A percentile compares a stretch with the other conserved stretches of the same genome.
phyloP scores from a whole-genome alignment of 2,329 filamentous ascomycete genomes.

The Ophiostoma tasmaniense region DNA sequence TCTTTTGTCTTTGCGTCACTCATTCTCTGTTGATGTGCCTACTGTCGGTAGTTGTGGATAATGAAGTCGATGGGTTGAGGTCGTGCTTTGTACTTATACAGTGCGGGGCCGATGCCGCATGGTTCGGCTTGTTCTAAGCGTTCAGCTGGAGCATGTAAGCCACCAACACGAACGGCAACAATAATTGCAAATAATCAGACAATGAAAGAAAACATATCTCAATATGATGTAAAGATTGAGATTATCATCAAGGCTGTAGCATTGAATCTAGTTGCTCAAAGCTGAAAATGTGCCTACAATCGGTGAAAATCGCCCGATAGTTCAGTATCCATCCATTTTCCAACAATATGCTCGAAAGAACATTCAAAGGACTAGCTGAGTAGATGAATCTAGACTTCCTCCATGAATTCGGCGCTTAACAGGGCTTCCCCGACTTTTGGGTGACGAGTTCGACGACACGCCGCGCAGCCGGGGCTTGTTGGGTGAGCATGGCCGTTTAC shows the following conservation, averaged over 20 bases:
- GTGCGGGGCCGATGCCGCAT: background rate
- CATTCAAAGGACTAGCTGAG: background rate
- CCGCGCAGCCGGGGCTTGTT: background rate
- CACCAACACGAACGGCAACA: background rate
- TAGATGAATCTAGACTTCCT: background rate
- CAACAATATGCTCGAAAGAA: background rate
- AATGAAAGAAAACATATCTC: background rate
- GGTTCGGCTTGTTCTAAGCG: too few species aligned
- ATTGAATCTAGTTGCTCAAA: background rate
- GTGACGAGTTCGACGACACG: background rate
- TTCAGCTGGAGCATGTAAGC: background rate
- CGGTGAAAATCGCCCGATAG: background rate
- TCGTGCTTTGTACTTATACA: background rate
- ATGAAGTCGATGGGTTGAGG: background rate
- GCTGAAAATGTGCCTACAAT: background rate
- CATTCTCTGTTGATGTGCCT: too few species aligned
- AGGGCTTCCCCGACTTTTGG: background rate
- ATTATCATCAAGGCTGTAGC: too few species aligned
- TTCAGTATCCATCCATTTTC: too few species aligned
- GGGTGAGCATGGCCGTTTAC: slow-evolving; percentile 13
- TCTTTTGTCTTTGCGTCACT: slow-evolving; percentile 23
- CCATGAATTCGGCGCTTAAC: background rate
- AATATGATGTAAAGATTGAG: background rate
- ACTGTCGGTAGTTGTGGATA: too few species aligned
- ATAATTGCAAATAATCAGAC: background rate